These are phyloP conservation scores for Hymenochaete sp. DNA, from an alignment of 1,284 basidiomycete genomes.

Conservation along the genomic window DNA sequence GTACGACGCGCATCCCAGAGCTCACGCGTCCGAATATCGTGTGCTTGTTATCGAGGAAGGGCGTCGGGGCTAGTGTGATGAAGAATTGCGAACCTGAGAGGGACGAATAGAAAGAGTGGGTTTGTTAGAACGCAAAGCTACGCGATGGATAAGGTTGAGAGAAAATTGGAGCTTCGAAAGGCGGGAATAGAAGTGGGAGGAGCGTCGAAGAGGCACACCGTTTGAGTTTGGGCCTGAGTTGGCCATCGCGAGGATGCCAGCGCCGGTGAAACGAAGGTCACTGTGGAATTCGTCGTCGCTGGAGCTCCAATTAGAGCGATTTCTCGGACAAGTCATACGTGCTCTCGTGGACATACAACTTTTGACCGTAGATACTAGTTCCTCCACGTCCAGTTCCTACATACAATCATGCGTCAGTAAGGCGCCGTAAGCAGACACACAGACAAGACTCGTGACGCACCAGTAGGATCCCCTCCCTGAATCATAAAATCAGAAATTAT, in stretches of 20 bases:
- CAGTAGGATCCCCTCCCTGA: constrained; percentile 90
- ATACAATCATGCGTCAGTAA: constrained; percentile 85
- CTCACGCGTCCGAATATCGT: constrained; percentile 88
- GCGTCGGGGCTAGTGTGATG: constrained; percentile 82
- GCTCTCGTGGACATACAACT: constrained; percentile 52
- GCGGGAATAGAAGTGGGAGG: neutral
- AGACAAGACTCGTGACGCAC: constrained; percentile 86
- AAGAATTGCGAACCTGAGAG: constrained; percentile 95
- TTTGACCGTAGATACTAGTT: constrained; percentile 86
- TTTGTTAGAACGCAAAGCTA: too few species aligned
- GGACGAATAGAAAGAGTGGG: too few species aligned
- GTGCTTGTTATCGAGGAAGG: constrained; percentile 89
- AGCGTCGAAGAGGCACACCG: constrained; percentile 35
- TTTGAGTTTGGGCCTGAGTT: constrained; percentile 93
- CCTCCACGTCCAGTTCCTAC: constrained; percentile 92
- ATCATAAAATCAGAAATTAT: constrained; percentile 94
- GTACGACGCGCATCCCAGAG: constrained; percentile 79
- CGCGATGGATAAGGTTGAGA: too few species aligned
- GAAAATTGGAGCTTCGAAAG: neutral
- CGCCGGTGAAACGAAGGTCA: constrained; percentile 88
- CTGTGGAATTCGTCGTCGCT: constrained; percentile 78
- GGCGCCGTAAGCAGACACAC: too few species aligned
- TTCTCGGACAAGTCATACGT: neutral
- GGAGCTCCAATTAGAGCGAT: neutral
- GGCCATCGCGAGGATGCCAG: constrained; percentile 94